Conservation (phyloP, 2,329 filamentous ascomycete species). For the Akanthomyces lecanii region DNA sequence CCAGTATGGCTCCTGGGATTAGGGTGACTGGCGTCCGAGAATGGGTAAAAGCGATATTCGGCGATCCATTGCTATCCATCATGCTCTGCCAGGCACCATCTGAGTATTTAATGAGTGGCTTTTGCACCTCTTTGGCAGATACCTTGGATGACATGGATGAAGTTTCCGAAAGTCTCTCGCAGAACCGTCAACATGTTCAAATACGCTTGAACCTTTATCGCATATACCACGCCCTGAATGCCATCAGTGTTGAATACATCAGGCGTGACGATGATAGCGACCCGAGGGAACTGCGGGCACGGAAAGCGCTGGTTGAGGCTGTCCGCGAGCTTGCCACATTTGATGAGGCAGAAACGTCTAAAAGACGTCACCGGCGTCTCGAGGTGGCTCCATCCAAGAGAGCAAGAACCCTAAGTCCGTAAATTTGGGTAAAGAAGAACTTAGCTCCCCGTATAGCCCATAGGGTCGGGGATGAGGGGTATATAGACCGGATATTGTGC, state of each 20-base stretch:
- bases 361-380: slow-evolving; percentile 33
- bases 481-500: background rate
- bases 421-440: background rate
- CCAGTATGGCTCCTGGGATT: slow-evolving; percentile 20
- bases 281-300: slow-evolving; percentile 47
- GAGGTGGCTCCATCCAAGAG: slow-evolving; percentile 45
- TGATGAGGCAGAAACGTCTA: slow-evolving; percentile 27
- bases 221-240: slow-evolving; percentile 51
- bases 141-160: slow-evolving; percentile 12
- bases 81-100: slow-evolving; percentile 44
- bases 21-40: slow-evolving; percentile 49
- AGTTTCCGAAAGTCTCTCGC: slow-evolving; percentile 30
- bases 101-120: slow-evolving; percentile 45
- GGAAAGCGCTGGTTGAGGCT: slow-evolving; percentile 46
- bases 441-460: background rate
- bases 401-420: slow-evolving; percentile 23
- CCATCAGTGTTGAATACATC: slow-evolving; percentile 53
- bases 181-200: slow-evolving; percentile 40
- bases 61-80: slow-evolving; percentile 52
- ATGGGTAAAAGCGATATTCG: slow-evolving; percentile 57
- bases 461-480: background rate
- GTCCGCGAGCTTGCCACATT: slow-evolving; percentile 43
- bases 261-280: slow-evolving; percentile 46
- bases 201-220: slow-evolving; percentile 52
- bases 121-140: slow-evolving; percentile 27